Evolutionary conservation across 306 rosid genomes (phyloP).

Genomic region (Gastrolobium villosum): DNA sequence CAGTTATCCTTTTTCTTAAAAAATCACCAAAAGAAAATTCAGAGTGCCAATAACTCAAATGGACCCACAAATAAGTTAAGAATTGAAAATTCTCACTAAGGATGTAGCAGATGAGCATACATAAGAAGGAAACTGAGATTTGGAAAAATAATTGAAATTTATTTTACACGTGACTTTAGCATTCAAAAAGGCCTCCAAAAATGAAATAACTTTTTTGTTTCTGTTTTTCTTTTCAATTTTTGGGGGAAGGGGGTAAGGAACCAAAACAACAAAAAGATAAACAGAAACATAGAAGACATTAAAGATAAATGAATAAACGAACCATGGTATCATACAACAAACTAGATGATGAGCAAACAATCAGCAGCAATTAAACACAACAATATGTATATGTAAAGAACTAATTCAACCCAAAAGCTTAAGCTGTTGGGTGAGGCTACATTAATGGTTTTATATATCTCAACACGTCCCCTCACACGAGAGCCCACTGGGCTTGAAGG

Average conservation of each 20-base stretch:
- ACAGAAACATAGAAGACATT: not conserved
- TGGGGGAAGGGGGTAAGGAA: not conserved
- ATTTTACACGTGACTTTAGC: not conserved
- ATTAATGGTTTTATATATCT: too few relatives aligned
- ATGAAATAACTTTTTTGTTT: slow-evolving; percentile 7
- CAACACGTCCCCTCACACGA: too few relatives aligned
- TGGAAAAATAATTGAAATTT: not conserved
- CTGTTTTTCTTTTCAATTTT: not conserved
- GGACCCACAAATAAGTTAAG: not conserved
- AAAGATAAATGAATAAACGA: not conserved
- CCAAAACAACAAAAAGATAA: not conserved
- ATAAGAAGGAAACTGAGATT: not conserved
- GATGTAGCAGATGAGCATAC: slow-evolving; percentile 11
- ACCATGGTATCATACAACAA: slow-evolving; percentile 10
- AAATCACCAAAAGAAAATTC: not conserved
- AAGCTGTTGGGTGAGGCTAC: too few relatives aligned
- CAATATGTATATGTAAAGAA: too few relatives aligned
- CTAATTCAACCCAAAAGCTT: too few relatives aligned
- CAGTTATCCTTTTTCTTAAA: not conserved
- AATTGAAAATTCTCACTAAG: slow-evolving; percentile 20
- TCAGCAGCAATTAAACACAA: not conserved
- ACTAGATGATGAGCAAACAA: not conserved
- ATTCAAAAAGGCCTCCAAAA: not conserved
- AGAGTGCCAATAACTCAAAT: not conserved
- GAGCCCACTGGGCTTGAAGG: too few relatives aligned